Base-by-base conservation (phyloP, 2,329 filamentous ascomycete genomes). In the Tolypocladium ovalisporum region DNA sequence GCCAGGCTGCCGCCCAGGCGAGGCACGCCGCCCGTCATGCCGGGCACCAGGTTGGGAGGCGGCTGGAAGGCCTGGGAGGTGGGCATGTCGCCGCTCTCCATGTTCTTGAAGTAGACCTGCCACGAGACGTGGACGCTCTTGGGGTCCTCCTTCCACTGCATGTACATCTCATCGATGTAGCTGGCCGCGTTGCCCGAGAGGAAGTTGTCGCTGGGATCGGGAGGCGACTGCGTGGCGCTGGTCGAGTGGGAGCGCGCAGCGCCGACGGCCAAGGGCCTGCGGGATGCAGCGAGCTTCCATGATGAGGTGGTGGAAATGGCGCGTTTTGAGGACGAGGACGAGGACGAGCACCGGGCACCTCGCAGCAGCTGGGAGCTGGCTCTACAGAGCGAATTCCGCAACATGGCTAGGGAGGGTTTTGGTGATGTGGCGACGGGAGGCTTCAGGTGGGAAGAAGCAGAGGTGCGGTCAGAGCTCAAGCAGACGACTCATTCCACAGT, bases 151-250 rank as follows among this genome's bases (percentile, higher is more conserved):
- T 93, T 96, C 94, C 94, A 99, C 72, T 92, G 86, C 79, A 97
- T 80, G 76, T 99, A 99, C 94, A 99, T 99, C 80, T 97, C 94
- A 75, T 99, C 94, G 72, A 99, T 90, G 78, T 99, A 99, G 79
- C 96, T 97, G 75, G 94, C 94, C 60, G 93, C 94, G 79, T 90
- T 97, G 65, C 94, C 94, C 62, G 91, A 90, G 61, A 99, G 83
- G 81, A 99, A 99, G 77, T 87, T 96, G 76, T 99, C 94, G 74
- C 89, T 96, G 63, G 92, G 84, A 71, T 96, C 90, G 62, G 84
- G 83, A 24, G 82, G 71, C 58, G 75, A 76, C 57, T 79, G 74
- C 58, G 76, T 76, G 57, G 81, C 76, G 64, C 67, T 71, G 59
- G 81, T 81, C 61, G 80, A 78, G 75, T 81, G 79, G 66, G 76